Conservation (phyloP, 2,329 filamentous ascomycete species). For the Gyromitra esculenta region DNA sequence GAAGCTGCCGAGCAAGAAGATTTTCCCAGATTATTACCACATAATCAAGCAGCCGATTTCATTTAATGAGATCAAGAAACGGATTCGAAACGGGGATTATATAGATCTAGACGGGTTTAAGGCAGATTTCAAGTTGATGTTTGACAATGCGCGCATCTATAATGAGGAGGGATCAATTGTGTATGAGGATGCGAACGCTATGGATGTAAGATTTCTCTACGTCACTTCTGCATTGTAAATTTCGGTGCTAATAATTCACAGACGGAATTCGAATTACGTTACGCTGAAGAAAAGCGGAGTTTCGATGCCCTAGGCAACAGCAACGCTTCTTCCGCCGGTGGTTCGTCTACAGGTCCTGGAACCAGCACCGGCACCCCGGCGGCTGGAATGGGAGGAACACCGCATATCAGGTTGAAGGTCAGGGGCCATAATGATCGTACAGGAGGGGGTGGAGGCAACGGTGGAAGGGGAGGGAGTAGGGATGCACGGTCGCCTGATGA, state of each 20-base stretch:
- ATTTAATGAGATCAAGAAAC: constrained; percentile 93
- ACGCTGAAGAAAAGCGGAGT: constrained; percentile 61
- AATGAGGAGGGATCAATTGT: constrained; percentile 95
- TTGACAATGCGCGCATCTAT: constrained; percentile 91
- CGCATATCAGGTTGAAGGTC: constrained; percentile 54
- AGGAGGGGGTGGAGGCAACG: constrained; percentile 7
- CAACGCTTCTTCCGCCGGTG: constrained; percentile 60
- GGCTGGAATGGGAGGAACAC: constrained; percentile 39
- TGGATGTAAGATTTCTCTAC: constrained; percentile 74
- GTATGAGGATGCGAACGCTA: constrained; percentile 89
- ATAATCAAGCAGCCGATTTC: constrained; percentile 92
- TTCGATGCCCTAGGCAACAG: constrained; percentile 64
- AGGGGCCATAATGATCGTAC: constrained; percentile 37
- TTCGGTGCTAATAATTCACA: constrained; percentile 50
- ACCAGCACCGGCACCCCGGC: constrained; percentile 61
- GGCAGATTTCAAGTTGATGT: constrained; percentile 83
- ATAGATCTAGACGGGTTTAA: constrained; percentile 80
- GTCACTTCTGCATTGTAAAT: constrained; percentile 20
- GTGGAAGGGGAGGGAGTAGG: constrained; percentile 32
- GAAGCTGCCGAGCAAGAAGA: constrained; percentile 85
- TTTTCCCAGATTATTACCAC: constrained; percentile 94
- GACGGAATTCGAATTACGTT: constrained; percentile 57
- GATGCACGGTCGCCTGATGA: constrained; percentile 47
- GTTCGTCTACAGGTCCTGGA: constrained; percentile 64
- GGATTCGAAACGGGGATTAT: constrained; percentile 97